A percentile compares a stretch with the other conserved stretches of the same genome.
These are phyloP conservation scores for Candida sp. DNA, from an alignment of 1,139 yeast species.

Conservation along the genomic window DNA sequence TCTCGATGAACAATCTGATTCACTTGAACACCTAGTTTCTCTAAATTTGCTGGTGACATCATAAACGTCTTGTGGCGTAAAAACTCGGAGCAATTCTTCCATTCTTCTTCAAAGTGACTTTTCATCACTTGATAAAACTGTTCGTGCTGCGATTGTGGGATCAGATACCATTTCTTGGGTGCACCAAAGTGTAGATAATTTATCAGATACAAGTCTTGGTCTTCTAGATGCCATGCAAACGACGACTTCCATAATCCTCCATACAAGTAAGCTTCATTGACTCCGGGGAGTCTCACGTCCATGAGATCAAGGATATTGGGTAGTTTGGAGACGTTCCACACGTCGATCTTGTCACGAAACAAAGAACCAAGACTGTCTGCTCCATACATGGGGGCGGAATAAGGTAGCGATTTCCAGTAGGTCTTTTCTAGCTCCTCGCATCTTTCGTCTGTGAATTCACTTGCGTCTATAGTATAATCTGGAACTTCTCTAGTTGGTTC, in stretches of 20 bases:
- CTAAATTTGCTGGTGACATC: conserved; percentile 70
- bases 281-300: conserved; percentile 78
- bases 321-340: conserved; percentile 79
- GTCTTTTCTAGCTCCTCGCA: conserved; percentile 66
- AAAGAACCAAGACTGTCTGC: conserved; percentile 86
- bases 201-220: conserved; percentile 84
- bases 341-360: conserved; percentile 51
- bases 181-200: conserved; percentile 90
- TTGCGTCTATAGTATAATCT: conserved; percentile 50
- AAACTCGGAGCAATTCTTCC: conserved; percentile 68
- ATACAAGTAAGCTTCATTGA: conserved; percentile 81
- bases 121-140: conserved; percentile 69
- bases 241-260: conserved; percentile 94
- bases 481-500: background rate
- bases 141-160: conserved; percentile 67
- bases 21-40: conserved; percentile 60
- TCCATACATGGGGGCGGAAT: conserved; percentile 84
- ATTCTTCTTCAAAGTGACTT: conserved; percentile 71
- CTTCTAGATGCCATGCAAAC: conserved; percentile 91
- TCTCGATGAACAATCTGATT: conserved; percentile 73
- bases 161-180: conserved; percentile 91
- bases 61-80: conserved; percentile 81
- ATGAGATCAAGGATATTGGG: conserved; percentile 74
- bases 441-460: conserved; percentile 58
- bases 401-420: conserved; percentile 81